Evolutionary conservation across 73 alveolate species (phyloP).

Genomic region (Effrenium voratum): DNA sequence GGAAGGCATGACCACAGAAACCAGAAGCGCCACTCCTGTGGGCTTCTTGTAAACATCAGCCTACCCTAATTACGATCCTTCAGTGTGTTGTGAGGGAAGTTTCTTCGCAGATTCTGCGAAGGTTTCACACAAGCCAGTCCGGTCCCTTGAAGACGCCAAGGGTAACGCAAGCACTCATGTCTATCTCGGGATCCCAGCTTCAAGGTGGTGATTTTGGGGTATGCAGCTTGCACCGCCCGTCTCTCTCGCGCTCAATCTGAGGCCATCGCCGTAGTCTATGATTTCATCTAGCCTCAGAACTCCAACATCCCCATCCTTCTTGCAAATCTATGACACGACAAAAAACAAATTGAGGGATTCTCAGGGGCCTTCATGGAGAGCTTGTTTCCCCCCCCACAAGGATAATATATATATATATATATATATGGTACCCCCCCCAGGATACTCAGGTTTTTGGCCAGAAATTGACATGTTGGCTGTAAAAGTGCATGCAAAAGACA

Average conservation of each 20-base stretch:
- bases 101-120: background rate
- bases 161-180: background rate
- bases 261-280: slow-evolving; percentile 33
- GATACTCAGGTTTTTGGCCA: too few species aligned
- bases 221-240: background rate
- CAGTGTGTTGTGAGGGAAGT: background rate
- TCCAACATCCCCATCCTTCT: too few species aligned
- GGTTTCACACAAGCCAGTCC: background rate
- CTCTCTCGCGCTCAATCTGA: background rate
- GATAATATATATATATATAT: too few species aligned
- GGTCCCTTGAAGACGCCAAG: background rate
- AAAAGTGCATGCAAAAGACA: too few species aligned
- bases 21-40: too few species aligned
- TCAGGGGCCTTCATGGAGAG: background rate
- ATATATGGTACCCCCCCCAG: too few species aligned
- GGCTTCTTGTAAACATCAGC: too few species aligned
- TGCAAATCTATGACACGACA: too few species aligned
- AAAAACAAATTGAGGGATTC: background rate
- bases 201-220: background rate
- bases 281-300: slow-evolving; percentile 54
- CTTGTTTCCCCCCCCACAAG: too few species aligned
- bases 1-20: too few species aligned
- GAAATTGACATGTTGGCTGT: too few species aligned
- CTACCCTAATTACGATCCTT: too few species aligned
- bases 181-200: background rate